Percentiles rank a stretch among this genome's conserved stretches.
These are phyloP conservation scores for Paramecium octaurelia DNA, from an alignment of 73 alveolate genomes.

Conservation along the genomic window DNA sequence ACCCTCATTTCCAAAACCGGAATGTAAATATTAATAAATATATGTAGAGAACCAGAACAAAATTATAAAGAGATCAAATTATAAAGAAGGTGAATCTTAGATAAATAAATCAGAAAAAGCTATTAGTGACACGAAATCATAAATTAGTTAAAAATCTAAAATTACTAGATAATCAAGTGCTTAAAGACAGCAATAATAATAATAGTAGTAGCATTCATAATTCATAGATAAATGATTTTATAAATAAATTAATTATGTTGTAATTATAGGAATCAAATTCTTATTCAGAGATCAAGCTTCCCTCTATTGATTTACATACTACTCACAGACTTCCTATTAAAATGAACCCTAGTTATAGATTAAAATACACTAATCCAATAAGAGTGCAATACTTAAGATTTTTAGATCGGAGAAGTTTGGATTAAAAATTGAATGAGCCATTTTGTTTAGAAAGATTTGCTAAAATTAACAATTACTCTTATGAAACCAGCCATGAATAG, in stretches of 20 bases:
- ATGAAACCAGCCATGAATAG: background rate
- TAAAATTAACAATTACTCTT: background rate
- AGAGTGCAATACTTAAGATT: background rate
- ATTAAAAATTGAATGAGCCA: constrained; percentile 11
- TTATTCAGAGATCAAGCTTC: background rate
- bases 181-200: background rate
- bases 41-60: background rate
- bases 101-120: constrained; percentile 15
- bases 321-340: background rate
- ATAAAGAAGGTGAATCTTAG: background rate
- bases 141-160: constrained; percentile 4
- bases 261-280: background rate
- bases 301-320: background rate
- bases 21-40: background rate
- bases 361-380: constrained; percentile 21
- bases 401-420: background rate
- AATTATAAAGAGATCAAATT: constrained; percentile 24
- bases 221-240: background rate
- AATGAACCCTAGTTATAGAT: constrained; percentile 3
- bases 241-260: background rate
- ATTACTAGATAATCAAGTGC: background rate
- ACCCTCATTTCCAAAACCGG: constrained; percentile 1
- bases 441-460: constrained; percentile 16
- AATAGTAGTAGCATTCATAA: background rate
- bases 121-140: constrained; percentile 14